These are phyloP conservation scores for Hymenoscyphus repandus DNA, from an alignment of 2,329 filamentous ascomycete genomes.

Conservation along the genomic window DNA sequence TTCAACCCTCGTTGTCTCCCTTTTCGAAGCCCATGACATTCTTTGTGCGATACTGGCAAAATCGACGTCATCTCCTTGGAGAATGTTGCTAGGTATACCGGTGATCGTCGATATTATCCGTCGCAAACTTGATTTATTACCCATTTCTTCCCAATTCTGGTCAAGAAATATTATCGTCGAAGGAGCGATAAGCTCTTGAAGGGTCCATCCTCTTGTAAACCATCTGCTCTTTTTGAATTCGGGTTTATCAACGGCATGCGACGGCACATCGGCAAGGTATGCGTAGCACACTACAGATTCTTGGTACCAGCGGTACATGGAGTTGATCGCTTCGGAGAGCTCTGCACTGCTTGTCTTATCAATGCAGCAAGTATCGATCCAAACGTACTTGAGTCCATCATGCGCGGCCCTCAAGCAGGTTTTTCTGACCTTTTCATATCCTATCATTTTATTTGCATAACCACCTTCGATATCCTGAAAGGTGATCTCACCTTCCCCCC, in stretches of 20 bases:
- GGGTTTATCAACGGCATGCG: background rate
- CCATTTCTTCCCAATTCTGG: background rate
- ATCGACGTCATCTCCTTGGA: slow-evolving; percentile 9
- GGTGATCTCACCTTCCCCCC: slow-evolving; percentile 18
- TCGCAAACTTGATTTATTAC: background rate
- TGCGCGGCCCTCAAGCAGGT: background rate
- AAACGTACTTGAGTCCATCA: slow-evolving; percentile 4
- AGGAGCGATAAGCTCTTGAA: slow-evolving; percentile 4
- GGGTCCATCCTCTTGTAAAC: slow-evolving; percentile 1
- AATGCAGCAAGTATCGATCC: slow-evolving; percentile 19
- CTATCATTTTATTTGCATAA: no score
- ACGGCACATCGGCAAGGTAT: slow-evolving; percentile 9
- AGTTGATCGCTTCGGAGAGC: slow-evolving; percentile 16
- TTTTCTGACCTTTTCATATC: background rate
- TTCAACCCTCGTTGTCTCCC: slow-evolving; percentile 25
- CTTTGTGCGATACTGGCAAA: slow-evolving; percentile 29
- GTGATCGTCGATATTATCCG: background rate
- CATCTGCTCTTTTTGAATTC: background rate
- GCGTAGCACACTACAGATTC: slow-evolving; percentile 12
- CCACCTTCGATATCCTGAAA: slow-evolving; percentile 21
- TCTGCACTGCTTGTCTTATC: slow-evolving; percentile 18
- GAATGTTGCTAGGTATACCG: background rate
- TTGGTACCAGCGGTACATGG: slow-evolving; percentile 17
- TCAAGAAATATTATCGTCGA: background rate
- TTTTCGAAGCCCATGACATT: slow-evolving; percentile 33